Evolutionary conservation across 2,329 filamentous ascomycete genomes (phyloP).

Genomic region (Ophiostoma himal-ulmi): DNA sequence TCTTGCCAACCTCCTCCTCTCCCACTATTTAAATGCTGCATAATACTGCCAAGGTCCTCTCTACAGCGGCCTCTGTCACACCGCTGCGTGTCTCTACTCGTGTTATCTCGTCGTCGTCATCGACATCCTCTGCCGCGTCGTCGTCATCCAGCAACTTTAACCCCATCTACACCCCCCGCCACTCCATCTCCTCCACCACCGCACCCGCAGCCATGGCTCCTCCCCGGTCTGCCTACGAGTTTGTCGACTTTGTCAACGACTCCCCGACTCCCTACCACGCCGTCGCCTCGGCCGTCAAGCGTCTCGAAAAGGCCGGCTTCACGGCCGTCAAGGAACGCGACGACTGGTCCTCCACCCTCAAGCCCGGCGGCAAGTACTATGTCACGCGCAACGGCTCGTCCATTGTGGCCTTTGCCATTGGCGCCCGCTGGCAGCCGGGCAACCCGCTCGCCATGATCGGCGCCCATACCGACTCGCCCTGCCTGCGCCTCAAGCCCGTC

Average conservation of each 20-base stretch:
- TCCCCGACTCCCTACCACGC: constrained; percentile 96
- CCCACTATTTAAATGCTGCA: constrained; percentile 17
- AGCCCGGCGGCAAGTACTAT: constrained; percentile 91
- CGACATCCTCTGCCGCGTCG: neutral
- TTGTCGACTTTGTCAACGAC: constrained; percentile 87
- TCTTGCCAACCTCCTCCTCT: neutral
- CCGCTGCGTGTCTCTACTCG: constrained; percentile 4
- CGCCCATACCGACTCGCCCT: constrained; percentile 92
- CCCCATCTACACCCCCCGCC: constrained; percentile 10
- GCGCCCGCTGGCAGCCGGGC: constrained; percentile 82
- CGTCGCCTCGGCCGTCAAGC: constrained; percentile 68
- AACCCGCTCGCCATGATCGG: constrained; percentile 91
- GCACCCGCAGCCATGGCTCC: constrained; percentile 43
- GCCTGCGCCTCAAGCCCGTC: constrained; percentile 86
- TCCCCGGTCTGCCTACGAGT: constrained; percentile 64
- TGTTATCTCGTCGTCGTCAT: constrained; percentile 13
- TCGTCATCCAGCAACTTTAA: neutral
- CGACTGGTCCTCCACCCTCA: constrained; percentile 72
- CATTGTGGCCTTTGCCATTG: constrained; percentile 87
- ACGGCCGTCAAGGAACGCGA: constrained; percentile 83
- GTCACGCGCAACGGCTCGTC: constrained; percentile 90
- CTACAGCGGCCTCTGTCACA: constrained; percentile 15
- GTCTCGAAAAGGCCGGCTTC: constrained; percentile 80
- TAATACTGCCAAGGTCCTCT: constrained; percentile 15
- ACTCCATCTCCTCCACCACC: constrained; percentile 23